phyloP scores from a whole-genome alignment of 306 rosid species.

The Cucumis cinereus region DNA sequence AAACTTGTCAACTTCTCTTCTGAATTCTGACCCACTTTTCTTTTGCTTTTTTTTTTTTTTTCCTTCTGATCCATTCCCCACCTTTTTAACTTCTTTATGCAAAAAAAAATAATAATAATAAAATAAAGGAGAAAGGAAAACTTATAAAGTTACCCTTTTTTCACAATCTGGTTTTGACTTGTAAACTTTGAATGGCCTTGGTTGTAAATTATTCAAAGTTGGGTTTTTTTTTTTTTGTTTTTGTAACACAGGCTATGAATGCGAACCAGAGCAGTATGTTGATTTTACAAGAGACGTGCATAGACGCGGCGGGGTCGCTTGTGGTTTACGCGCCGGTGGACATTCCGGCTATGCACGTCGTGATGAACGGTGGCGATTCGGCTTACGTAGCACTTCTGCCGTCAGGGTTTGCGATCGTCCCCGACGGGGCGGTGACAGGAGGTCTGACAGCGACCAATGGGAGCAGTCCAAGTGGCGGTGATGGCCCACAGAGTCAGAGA shows the following conservation, averaged over 20 bases:
- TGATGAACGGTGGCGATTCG: constrained; percentile 95
- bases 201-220: neutral
- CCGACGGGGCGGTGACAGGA: constrained; percentile 52
- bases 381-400: constrained; percentile 90
- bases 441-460: neutral
- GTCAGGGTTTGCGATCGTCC: constrained; percentile 73
- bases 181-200: neutral
- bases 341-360: constrained; percentile 92
- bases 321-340: constrained; percentile 99
- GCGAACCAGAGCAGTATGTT: constrained; percentile 92
- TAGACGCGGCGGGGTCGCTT: constrained; percentile 84
- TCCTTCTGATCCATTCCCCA: neutral
- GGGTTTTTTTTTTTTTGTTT: neutral
- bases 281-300: constrained; percentile 88
- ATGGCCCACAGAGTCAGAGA: constrained; percentile 14
- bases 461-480: neutral
- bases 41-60: neutral
- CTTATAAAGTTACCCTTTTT: neutral
- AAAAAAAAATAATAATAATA: neutral
- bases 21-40: constrained; percentile 4
- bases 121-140: no score
- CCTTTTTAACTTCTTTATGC: neutral
- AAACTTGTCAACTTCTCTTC: constrained; percentile 4
- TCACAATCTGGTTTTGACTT: neutral
- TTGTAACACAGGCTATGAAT: constrained; percentile 53